A percentile compares a stretch with the other conserved stretches of the same genome.
Evolutionary conservation across 768 basidiomycete genomes (phyloP).

Genomic region (Cystobasidium ongulense): DNA sequence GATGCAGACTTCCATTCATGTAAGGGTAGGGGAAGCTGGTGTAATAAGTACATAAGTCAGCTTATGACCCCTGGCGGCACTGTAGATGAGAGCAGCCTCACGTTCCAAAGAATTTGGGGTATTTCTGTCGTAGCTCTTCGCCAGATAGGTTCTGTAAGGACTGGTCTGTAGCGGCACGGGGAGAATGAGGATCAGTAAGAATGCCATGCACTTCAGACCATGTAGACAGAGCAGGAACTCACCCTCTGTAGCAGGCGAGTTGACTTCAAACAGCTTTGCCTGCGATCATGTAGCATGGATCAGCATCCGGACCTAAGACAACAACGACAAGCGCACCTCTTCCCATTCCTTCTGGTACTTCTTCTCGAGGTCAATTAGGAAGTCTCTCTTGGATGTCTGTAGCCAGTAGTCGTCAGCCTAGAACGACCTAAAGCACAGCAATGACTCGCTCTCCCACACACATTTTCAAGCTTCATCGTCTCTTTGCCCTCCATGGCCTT

Average conservation of each 20-base stretch:
- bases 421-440: not conserved
- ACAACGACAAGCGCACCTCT: constrained; percentile 47
- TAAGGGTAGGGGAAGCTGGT: constrained; percentile 49
- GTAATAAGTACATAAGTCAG: not conserved
- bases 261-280: constrained; percentile 66
- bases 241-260: constrained; percentile 65
- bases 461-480: constrained; percentile 35
- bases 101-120: constrained; percentile 96
- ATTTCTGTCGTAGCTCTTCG: constrained; percentile 61
- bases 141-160: constrained; percentile 54
- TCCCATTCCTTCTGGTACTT: constrained; percentile 77
- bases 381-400: constrained; percentile 89
- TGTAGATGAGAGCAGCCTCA: constrained; percentile 67
- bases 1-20: constrained; percentile 95
- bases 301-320: not conserved
- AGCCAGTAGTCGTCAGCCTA: not conserved
- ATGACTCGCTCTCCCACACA: not conserved
- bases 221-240: too few relatives aligned
- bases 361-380: constrained; percentile 70
- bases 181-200: too few relatives aligned
- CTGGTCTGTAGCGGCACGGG: constrained; percentile 44
- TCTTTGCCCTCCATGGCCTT: constrained; percentile 26
- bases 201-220: too few relatives aligned
- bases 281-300: not conserved
- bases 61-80: not conserved